These are phyloP conservation scores for Coprinellus aureogranulatus DNA, from an alignment of 768 basidiomycete genomes.

Conservation along the genomic window DNA sequence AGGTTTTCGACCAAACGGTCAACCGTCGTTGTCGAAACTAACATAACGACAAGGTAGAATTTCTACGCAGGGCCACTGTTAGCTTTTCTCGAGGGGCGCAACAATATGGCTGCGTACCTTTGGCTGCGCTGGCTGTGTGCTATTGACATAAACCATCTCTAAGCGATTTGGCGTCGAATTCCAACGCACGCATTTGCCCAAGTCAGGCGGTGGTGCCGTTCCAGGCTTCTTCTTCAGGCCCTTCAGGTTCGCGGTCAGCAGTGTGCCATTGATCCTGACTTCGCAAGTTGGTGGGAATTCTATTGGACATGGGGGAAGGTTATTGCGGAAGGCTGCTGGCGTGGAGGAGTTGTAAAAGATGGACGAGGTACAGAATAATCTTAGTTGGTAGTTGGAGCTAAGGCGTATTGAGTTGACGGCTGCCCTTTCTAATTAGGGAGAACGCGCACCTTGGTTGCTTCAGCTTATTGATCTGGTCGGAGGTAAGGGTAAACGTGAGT, in stretches of 20 bases:
- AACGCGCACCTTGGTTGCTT: conserved; percentile 49
- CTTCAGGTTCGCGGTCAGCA: conserved; percentile 74
- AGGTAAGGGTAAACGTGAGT: conserved; percentile 61
- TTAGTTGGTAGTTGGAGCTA: conserved; percentile 74
- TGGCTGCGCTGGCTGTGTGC: conserved; percentile 68
- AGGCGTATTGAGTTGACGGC: conserved; percentile 1
- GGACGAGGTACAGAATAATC: conserved; percentile 87
- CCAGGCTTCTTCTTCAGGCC: conserved; percentile 95
- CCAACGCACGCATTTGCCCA: conserved; percentile 41
- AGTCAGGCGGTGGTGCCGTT: conserved; percentile 86
- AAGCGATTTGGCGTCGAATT: conserved; percentile 57
- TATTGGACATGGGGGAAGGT: conserved; percentile 59
- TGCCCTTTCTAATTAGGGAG: not conserved
- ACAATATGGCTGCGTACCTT: conserved; percentile 50
- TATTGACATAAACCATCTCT: conserved; percentile 90
- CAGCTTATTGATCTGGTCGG: conserved; percentile 64
- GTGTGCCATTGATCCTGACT: conserved; percentile 76
- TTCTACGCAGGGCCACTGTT: conserved; percentile 49
- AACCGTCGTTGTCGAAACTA: conserved; percentile 77
- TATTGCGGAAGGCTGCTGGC: conserved; percentile 34
- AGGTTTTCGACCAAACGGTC: conserved; percentile 67
- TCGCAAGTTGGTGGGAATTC: conserved; percentile 93
- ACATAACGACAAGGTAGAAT: conserved; percentile 81
- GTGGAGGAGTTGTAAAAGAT: conserved; percentile 64
- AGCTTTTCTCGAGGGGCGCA: not conserved